Conservation (phyloP, 2,329 filamentous ascomycete genomes). For the Stagonosporopsis rhizophila region DNA sequence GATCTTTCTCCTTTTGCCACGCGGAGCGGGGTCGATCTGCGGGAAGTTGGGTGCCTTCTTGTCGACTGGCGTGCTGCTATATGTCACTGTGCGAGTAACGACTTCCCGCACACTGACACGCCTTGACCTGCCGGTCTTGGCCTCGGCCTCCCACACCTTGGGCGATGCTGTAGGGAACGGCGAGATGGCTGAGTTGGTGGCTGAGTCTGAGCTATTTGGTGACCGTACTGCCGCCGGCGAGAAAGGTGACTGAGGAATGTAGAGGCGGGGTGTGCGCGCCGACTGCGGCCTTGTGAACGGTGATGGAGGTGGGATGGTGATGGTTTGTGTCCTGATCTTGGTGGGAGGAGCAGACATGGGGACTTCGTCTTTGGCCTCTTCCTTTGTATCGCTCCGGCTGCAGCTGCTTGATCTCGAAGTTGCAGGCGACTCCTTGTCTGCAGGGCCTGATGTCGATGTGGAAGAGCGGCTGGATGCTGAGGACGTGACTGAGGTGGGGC, state of each 20-base stretch:
- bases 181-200: conserved; percentile 62
- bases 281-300: conserved; percentile 70
- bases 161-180: conserved; percentile 79
- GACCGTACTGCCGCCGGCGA: conserved; percentile 69
- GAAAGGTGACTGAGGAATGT: conserved; percentile 79
- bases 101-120: conserved; percentile 81
- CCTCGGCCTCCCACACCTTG: conserved; percentile 78
- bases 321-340: conserved; percentile 57
- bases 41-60: conserved; percentile 51
- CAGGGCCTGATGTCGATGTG: conserved; percentile 44
- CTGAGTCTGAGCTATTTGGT: conserved; percentile 66
- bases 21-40: conserved; percentile 86
- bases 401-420: conserved; percentile 50
- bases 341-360: conserved; percentile 54
- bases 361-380: conserved; percentile 40
- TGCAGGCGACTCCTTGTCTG: conserved; percentile 42
- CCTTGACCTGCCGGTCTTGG: conserved; percentile 67
- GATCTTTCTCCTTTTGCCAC: conserved; percentile 87
- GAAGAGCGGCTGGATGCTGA: conserved; percentile 46
- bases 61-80: conserved; percentile 65
- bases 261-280: conserved; percentile 68
- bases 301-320: conserved; percentile 65
- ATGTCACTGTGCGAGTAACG: conserved; percentile 92
- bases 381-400: conserved; percentile 41
- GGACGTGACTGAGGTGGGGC: conserved; percentile 49